Base-by-base conservation (phyloP, 805 yeast genomes). In the Cyberlindnera sargentensis region DNA sequence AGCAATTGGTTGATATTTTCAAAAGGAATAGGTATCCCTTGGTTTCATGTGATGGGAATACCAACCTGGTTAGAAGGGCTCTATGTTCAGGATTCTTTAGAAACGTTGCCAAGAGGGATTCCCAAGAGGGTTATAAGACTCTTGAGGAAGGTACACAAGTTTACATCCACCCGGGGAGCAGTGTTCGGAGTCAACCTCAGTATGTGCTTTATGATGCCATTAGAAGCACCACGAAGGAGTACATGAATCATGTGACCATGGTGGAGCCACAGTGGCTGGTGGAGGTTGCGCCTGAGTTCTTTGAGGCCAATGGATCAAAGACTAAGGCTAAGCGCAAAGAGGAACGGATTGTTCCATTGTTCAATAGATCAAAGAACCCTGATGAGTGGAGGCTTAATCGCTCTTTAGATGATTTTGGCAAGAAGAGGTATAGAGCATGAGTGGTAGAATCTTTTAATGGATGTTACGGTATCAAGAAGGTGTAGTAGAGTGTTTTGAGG, bases 221-320 rank as follows among this genome's bases (percentile, higher is more conserved):
- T 42, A 75, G 89, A 29, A 70, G 88, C 50, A 91, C 99, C 0
- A 76, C 84, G 11, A 80, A 81, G 57, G 98, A 91, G 69, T 93
- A 85, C 57, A 88, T 91, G 96, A 84, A 93, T 44, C 88, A 88
- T 53, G 81, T 84, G 28, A 84, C 90, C 15, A 74, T 75, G n/a
- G 78, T 93, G 31, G 89, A 88, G 41, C 85, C 95, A 0, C 72
- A 71, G 48, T 86, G 96, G 96, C 66, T 91, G 30, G 65, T 78
- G 38, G 76, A 82, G 61, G 49, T 57, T 38, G 88, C 90, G 6
- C 87, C 90, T 4, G 78, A 76, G 36, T 88, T 82, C 62, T 91
- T 83, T 71, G 77, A 77, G 56, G 73, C 71, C 15, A 73, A 61
- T 67, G 41, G 67, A 63, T 49, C 50, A 69, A 46, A 73, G 78